phyloP scores from a whole-genome alignment of 2,329 filamentous ascomycete species.

The Fusarium sp. region DNA sequence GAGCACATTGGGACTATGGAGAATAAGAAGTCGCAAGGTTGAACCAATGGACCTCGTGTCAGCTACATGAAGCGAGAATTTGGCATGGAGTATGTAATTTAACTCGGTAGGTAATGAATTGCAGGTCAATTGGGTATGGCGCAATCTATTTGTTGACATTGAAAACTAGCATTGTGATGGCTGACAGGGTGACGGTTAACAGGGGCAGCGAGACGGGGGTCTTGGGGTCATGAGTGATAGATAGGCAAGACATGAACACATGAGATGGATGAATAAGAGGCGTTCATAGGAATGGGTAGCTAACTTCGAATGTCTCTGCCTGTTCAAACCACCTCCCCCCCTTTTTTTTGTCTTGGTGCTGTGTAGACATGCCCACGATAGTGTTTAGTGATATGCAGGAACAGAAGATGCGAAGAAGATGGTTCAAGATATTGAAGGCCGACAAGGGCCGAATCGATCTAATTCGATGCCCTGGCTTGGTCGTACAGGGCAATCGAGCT shows the following conservation, averaged over 20 bases:
- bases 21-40: neutral
- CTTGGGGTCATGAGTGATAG: constrained; percentile 17
- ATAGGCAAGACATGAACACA: constrained; percentile 23
- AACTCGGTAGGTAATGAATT: neutral
- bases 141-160: constrained; percentile 26
- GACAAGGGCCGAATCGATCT: constrained; percentile 11
- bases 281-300: neutral
- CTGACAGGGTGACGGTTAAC: constrained; percentile 31
- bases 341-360: constrained; percentile 12
- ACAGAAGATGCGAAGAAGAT: neutral
- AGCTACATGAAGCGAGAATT: neutral
- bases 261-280: constrained; percentile 3
- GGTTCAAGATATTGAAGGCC: constrained; percentile 1
- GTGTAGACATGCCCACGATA: neutral
- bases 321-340: constrained; percentile 1
- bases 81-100: neutral
- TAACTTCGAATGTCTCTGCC: constrained; percentile 9
- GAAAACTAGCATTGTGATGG: constrained; percentile 15
- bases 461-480: constrained; percentile 18
- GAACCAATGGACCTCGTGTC: neutral
- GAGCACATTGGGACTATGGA: neutral
- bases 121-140: neutral
- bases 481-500: constrained; percentile 37
- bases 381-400: neutral
- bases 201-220: constrained; percentile 27